Evolutionary conservation across 805 yeast species (phyloP).

Genomic region (Priceomyces carsonii): DNA sequence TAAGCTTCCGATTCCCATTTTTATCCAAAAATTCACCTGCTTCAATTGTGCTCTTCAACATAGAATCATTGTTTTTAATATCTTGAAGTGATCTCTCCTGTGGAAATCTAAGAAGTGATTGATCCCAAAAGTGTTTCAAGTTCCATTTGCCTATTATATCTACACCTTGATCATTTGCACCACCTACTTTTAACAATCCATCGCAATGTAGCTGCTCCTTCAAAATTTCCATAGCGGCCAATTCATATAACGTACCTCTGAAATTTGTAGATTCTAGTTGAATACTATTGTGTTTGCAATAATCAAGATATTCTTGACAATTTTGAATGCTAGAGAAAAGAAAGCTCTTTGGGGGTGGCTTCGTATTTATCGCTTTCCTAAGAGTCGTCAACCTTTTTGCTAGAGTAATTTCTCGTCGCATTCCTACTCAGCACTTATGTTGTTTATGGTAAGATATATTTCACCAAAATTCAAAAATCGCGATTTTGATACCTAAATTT

Average conservation of each 20-base stretch:
- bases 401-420: slow-evolving; percentile 3
- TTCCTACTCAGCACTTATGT: too few species aligned
- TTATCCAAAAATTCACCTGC: slow-evolving; percentile 11
- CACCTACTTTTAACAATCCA: slow-evolving; percentile 49
- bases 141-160: slow-evolving; percentile 59
- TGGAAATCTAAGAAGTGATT: slow-evolving; percentile 3
- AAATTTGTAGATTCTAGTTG: slow-evolving; percentile 43
- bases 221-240: slow-evolving; percentile 41
- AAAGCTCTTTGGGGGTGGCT: slow-evolving; percentile 1
- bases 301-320: slow-evolving; percentile 28
- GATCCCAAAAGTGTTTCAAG: slow-evolving; percentile 22
- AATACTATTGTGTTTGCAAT: slow-evolving; percentile 23
- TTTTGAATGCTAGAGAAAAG: slow-evolving; percentile 16
- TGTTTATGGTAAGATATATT: too few species aligned
- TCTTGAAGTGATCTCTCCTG: neutral
- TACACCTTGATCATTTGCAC: slow-evolving; percentile 57
- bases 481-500: too few species aligned
- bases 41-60: slow-evolving; percentile 19
- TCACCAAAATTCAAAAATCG: too few species aligned
- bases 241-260: slow-evolving; percentile 57
- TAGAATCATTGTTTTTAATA: slow-evolving; percentile 9
- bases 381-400: slow-evolving; percentile 6
- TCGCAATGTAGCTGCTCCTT: slow-evolving; percentile 36
- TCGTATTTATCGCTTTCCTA: neutral
- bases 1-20: neutral